Conservation (phyloP, 768 basidiomycete species). For the Ramaria rubella region DNA sequence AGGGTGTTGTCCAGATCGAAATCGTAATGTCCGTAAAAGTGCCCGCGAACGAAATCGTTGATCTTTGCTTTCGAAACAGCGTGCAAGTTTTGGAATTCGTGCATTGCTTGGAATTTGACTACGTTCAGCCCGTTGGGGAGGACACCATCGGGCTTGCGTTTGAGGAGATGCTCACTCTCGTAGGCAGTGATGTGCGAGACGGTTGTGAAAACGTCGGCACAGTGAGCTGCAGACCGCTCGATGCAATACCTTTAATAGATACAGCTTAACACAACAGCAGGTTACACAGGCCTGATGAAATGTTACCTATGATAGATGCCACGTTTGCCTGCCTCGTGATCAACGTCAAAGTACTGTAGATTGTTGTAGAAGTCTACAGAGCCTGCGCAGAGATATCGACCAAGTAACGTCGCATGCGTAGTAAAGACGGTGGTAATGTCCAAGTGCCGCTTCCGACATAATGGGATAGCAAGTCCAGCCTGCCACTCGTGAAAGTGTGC, state of each 20-base stretch:
- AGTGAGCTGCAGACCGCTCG: slow-evolving; percentile 90
- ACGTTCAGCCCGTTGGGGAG: slow-evolving; percentile 97
- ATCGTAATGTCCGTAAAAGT: slow-evolving; percentile 97
- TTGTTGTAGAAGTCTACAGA: slow-evolving; percentile 99
- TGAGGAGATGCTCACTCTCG: slow-evolving; percentile 92
- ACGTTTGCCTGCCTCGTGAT: slow-evolving; percentile 97
- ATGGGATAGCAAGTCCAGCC: slow-evolving; percentile 89
- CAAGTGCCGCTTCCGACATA: slow-evolving; percentile 93
- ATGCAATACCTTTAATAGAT: slow-evolving; percentile 66
- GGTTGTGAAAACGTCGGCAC: slow-evolving; percentile 97
- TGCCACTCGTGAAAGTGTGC: slow-evolving; percentile 99
- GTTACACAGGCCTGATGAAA: background rate
- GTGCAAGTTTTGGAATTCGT: slow-evolving; percentile 97
- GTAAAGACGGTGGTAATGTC: slow-evolving; percentile 99
- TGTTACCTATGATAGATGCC: slow-evolving; percentile 87
- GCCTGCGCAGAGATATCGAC: slow-evolving; percentile 97
- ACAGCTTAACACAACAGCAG: background rate
- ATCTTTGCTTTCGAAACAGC: slow-evolving; percentile 94
- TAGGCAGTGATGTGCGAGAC: slow-evolving; percentile 98
- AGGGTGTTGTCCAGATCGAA: slow-evolving; percentile 92
- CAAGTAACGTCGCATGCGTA: slow-evolving; percentile 96
- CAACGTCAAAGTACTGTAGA: slow-evolving; percentile 98
- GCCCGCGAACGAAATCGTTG: slow-evolving; percentile 94
- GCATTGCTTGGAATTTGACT: slow-evolving; percentile 98
- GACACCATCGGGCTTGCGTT: slow-evolving; percentile 96